These are phyloP conservation scores for Micromonas pusilla DNA, from an alignment of 139 green algal genomes.

Conservation along the genomic window DNA sequence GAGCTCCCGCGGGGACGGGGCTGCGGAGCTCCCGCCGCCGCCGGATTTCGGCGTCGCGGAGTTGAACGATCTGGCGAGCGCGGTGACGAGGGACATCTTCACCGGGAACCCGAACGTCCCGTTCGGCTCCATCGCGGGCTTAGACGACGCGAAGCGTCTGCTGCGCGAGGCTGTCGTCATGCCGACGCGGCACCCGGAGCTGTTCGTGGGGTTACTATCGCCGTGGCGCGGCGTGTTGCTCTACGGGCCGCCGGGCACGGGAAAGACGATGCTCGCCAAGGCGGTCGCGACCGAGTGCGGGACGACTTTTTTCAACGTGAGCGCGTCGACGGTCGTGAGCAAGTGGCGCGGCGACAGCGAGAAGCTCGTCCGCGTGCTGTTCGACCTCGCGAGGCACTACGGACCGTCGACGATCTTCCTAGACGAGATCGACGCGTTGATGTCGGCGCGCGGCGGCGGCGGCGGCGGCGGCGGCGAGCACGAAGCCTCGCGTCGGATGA, in stretches of 20 bases:
- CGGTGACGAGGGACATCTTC: slow-evolving; percentile 35
- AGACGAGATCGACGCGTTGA: slow-evolving; percentile 36
- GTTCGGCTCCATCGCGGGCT: slow-evolving; percentile 62
- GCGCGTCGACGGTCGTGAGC: slow-evolving; percentile 64
- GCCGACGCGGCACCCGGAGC: slow-evolving; percentile 62
- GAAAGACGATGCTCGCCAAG: slow-evolving; percentile 81
- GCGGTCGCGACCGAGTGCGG: slow-evolving; percentile 65
- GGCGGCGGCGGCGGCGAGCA: slow-evolving; percentile 22
- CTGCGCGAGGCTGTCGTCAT: slow-evolving; percentile 75
- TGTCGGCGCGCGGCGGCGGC: slow-evolving; percentile 5
- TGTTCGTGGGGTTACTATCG: slow-evolving; percentile 48
- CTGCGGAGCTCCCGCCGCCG: not conserved
- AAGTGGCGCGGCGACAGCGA: slow-evolving; percentile 58
- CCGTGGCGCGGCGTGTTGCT: slow-evolving; percentile 77
- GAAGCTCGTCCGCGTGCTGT: slow-evolving; percentile 68
- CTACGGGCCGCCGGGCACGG: slow-evolving; percentile 74
- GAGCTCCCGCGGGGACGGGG: not conserved
- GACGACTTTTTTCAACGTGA: slow-evolving; percentile 81
- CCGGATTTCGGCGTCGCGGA: slow-evolving; percentile 23
- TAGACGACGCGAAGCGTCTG: slow-evolving; percentile 57
- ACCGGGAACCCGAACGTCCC: slow-evolving; percentile 30
- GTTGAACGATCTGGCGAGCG: slow-evolving; percentile 27
- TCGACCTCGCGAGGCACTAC: slow-evolving; percentile 46
- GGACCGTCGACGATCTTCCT: slow-evolving; percentile 32
- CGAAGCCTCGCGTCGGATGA: slow-evolving; percentile 29